These are phyloP conservation scores for Tardiomyces digboiensis DNA, from an alignment of 1,139 yeast species.

Conservation along the genomic window DNA sequence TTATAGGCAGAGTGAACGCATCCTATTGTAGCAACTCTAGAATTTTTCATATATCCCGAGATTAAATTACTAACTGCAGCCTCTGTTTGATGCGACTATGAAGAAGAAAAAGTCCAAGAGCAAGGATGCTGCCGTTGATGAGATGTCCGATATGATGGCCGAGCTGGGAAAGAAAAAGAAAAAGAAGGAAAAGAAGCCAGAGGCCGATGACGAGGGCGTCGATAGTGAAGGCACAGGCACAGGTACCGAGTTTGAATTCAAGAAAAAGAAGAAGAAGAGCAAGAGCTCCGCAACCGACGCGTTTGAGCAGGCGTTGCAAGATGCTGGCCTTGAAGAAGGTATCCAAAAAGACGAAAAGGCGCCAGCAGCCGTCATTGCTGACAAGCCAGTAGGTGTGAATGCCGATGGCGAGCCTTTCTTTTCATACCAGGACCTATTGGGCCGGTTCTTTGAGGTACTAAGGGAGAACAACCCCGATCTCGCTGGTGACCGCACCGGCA, in stretches of 20 bases:
- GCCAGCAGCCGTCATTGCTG: conserved; percentile 26
- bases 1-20: too few species aligned
- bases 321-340: conserved; percentile 72
- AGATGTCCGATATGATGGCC: conserved; percentile 33
- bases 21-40: too few species aligned
- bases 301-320: conserved; percentile 82
- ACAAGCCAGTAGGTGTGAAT: conserved; percentile 24
- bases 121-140: conserved; percentile 25
- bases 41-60: neutral
- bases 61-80: neutral
- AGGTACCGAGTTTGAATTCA: conserved; percentile 63
- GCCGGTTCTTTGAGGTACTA: conserved; percentile 76
- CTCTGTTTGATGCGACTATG: conserved; percentile 53
- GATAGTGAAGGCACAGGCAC: conserved; percentile 37
- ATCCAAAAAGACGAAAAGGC: conserved; percentile 27
- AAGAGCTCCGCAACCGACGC: conserved; percentile 60
- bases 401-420: conserved; percentile 43
- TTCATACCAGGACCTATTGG: conserved; percentile 67
- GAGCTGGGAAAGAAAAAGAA: conserved; percentile 43
- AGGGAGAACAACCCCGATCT: conserved; percentile 95
- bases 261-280: conserved; percentile 73
- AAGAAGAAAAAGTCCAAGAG: conserved; percentile 62
- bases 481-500: conserved; percentile 92
- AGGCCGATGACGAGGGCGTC: conserved; percentile 28
- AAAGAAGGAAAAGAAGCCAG: conserved; percentile 33